phyloP scores from a whole-genome alignment of 2,329 filamentous ascomycete genomes.

The Cyphellophora europaea region DNA sequence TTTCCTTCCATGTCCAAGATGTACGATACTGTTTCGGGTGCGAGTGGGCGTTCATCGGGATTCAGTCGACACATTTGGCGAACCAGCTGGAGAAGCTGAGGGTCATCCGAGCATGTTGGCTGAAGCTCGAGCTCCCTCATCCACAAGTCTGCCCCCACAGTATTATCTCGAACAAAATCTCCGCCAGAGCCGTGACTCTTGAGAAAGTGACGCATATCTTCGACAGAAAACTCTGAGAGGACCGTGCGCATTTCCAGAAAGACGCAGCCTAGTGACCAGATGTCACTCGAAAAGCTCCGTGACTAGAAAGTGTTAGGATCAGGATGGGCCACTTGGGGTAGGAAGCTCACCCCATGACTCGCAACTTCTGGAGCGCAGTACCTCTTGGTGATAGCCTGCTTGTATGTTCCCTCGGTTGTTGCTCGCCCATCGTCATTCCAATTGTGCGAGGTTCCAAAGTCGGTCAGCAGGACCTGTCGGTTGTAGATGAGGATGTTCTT shows the following conservation, averaged over 20 bases:
- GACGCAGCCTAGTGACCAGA: conserved; percentile 11
- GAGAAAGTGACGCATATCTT: conserved; percentile 6
- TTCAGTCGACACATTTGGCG: not conserved
- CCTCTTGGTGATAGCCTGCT: not conserved
- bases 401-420: conserved; percentile 1
- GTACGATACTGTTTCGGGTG: conserved; percentile 4
- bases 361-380: conserved; percentile 6
- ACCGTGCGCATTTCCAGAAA: conserved; percentile 12
- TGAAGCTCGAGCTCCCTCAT: not conserved
- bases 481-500: conserved; percentile 15
- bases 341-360: no score
- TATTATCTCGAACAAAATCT: conserved; percentile 5
- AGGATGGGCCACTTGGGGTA: no score
- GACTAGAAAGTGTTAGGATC: no score
- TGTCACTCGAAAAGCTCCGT: conserved; percentile 2
- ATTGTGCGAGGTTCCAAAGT: conserved; percentile 14
- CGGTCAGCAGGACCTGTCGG: conserved; percentile 9
- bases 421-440: conserved; percentile 5
- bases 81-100: conserved; percentile 2
- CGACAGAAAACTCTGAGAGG: conserved; percentile 2
- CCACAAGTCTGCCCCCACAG: conserved; percentile 1
- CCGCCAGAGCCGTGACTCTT: conserved; percentile 3
- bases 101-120: not conserved
- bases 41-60: conserved; percentile 7
- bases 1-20: conserved; percentile 5